Conservation (phyloP, 1,139 yeast species). For the Blastobotrys petasosporus region DNA sequence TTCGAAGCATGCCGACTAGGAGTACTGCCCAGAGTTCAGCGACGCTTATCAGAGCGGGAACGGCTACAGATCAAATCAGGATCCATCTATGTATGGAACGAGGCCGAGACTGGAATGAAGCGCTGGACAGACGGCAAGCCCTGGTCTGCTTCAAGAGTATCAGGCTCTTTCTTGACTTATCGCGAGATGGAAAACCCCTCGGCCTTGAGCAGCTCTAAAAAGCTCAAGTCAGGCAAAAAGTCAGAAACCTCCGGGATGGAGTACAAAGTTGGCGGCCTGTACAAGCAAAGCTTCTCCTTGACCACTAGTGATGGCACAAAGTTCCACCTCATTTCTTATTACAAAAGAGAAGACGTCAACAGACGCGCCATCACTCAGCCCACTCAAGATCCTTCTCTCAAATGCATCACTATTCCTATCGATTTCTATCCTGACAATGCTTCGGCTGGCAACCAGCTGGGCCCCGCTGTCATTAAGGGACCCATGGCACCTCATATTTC, state of each 20-base stretch:
- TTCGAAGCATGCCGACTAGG: conserved; percentile 51
- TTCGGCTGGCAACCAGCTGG: conserved; percentile 23
- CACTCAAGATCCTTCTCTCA: conserved; percentile 36
- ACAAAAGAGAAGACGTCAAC: conserved; percentile 33
- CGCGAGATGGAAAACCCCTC: conserved; percentile 42
- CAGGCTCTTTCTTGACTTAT: conserved; percentile 51
- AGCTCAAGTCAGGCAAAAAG: conserved; percentile 6
- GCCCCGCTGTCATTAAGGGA: conserved; percentile 27
- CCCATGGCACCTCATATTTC: conserved; percentile 6
- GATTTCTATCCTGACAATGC: conserved; percentile 37
- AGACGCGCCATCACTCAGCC: conserved; percentile 36
- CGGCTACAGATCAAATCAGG: conserved; percentile 45
- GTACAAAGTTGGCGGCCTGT: conserved; percentile 45
- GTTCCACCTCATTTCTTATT: conserved; percentile 52
- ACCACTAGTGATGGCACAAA: conserved; percentile 46
- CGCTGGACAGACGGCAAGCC: conserved; percentile 62
- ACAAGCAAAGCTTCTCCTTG: conserved; percentile 54
- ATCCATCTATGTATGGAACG: conserved; percentile 55
- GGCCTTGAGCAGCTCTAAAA: conserved; percentile 6
- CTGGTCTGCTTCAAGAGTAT: conserved; percentile 59
- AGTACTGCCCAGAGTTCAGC: conserved; percentile 43
- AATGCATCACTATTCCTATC: conserved; percentile 33
- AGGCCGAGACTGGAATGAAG: conserved; percentile 53
- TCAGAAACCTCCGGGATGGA: conserved; percentile 28
- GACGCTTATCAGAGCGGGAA: conserved; percentile 49